These are phyloP conservation scores for Aspergillus sclerotialis DNA, from an alignment of 2,329 filamentous ascomycete genomes.

Conservation along the genomic window DNA sequence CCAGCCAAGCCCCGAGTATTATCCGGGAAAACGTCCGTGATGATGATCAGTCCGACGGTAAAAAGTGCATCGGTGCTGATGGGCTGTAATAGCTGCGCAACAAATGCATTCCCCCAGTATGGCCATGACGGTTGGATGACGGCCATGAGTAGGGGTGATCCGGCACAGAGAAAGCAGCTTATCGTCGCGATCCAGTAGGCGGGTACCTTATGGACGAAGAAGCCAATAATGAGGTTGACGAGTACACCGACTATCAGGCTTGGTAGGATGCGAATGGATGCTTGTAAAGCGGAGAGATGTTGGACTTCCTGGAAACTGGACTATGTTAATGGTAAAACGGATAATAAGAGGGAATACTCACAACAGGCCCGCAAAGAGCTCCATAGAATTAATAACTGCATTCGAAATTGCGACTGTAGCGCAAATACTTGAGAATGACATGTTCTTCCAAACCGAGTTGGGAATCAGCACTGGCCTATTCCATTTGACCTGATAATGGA, in stretches of 20 bases:
- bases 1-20: conserved; percentile 53
- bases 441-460: conserved; percentile 55
- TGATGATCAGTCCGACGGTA: conserved; percentile 10
- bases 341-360: conserved; percentile 20
- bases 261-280: conserved; percentile 43
- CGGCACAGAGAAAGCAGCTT: conserved; percentile 37
- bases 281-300: conserved; percentile 37
- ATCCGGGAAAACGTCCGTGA: conserved; percentile 7
- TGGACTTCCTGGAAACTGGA: conserved; percentile 47
- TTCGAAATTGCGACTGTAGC: conserved; percentile 42
- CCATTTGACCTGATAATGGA: conserved; percentile 40
- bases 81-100: conserved; percentile 23
- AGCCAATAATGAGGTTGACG: conserved; percentile 39
- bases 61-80: conserved; percentile 15
- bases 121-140: conserved; percentile 41
- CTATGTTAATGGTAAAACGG: conserved; percentile 5
- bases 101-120: conserved; percentile 47
- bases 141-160: conserved; percentile 50
- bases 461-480: conserved; percentile 52
- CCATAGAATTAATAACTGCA: conserved; percentile 42
- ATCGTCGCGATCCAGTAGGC: conserved; percentile 35
- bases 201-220: conserved; percentile 40
- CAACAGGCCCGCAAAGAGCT: conserved; percentile 45
- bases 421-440: conserved; percentile 51
- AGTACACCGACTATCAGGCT: conserved; percentile 38